These are phyloP conservation scores for Eragrostis tef DNA, from an alignment of 202 grass and related monocot genomes.

Conservation along the genomic window DNA sequence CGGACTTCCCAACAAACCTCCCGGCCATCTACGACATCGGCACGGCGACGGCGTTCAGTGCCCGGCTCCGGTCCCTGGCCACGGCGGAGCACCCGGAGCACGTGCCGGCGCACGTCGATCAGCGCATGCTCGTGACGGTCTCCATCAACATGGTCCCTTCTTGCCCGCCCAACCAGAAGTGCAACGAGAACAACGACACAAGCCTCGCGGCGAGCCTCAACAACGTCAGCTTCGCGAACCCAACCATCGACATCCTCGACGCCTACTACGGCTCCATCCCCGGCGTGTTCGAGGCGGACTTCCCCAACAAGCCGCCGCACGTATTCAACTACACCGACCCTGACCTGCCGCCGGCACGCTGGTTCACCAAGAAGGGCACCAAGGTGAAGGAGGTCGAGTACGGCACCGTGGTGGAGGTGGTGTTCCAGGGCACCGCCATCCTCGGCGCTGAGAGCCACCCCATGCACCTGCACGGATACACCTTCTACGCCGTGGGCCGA, in stretches of 20 bases:
- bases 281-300: slow-evolving; percentile 46
- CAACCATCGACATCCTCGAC: slow-evolving; percentile 48
- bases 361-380: slow-evolving; percentile 36
- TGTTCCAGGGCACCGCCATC: slow-evolving; percentile 59
- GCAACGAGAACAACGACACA: not conserved
- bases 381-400: slow-evolving; percentile 63
- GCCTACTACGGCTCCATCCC: slow-evolving; percentile 55
- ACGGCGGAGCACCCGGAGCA: slow-evolving; percentile 1
- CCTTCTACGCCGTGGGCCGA: slow-evolving; percentile 47
- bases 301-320: slow-evolving; percentile 52
- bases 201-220: slow-evolving; percentile 66
- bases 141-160: slow-evolving; percentile 46
- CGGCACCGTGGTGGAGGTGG: slow-evolving; percentile 63
- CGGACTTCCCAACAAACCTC: slow-evolving; percentile 23
- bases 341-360: not conserved
- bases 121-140: slow-evolving; percentile 61
- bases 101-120: slow-evolving; percentile 51
- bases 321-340: slow-evolving; percentile 56
- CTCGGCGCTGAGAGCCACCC: slow-evolving; percentile 66
- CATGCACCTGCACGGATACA: slow-evolving; percentile 68
- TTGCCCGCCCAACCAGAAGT: no score
- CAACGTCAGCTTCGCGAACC: slow-evolving; percentile 61
- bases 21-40: slow-evolving; percentile 38
- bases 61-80: no score
- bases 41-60: slow-evolving; percentile 33